phyloP scores from a whole-genome alignment of 1,284 basidiomycete species.

The Papiliotrema fonsecae region DNA sequence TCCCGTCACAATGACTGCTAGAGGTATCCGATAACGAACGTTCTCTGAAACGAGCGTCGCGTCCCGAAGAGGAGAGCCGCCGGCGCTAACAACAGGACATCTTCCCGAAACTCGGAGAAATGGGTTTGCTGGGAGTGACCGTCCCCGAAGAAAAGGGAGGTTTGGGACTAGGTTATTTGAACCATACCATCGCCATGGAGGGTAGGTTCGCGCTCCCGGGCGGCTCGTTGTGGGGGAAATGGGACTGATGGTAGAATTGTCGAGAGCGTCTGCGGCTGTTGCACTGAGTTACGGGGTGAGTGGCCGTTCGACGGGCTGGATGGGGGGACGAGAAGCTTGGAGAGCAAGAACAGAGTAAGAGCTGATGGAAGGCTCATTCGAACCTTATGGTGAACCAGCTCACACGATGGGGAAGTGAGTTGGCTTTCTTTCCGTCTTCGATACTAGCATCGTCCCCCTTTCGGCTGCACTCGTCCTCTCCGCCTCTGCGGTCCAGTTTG shows the following conservation, averaged over 20 bases:
- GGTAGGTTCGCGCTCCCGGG: conserved; percentile 35
- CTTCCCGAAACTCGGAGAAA: conserved; percentile 81
- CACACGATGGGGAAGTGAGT: conserved; percentile 68
- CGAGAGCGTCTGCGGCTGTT: conserved; percentile 80
- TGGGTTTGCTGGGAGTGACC: conserved; percentile 71
- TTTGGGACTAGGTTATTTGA: conserved; percentile 72
- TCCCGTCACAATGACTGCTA: no score
- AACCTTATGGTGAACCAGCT: conserved; percentile 72
- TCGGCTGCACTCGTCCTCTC: no score
- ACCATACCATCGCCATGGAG: conserved; percentile 90
- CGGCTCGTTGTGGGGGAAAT: no score
- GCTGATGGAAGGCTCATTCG: conserved; percentile 62
- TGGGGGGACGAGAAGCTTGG: no score
- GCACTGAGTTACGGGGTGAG: conserved; percentile 76
- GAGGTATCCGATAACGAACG: no score
- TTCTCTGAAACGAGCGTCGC: no score
- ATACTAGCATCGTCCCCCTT: no score
- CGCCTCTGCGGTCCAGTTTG: no score
- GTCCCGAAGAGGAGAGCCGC: no score
- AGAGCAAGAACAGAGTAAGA: not conserved
- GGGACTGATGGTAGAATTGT: conserved; percentile 59
- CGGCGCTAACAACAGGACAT: conserved; percentile 57
- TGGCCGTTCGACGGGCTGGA: not conserved
- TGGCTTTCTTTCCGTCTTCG: not conserved
- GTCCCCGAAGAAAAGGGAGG: conserved; percentile 74